Evolutionary conservation across 202 grass and related monocot species (phyloP).

Genomic region (Saccharum hybrid): DNA sequence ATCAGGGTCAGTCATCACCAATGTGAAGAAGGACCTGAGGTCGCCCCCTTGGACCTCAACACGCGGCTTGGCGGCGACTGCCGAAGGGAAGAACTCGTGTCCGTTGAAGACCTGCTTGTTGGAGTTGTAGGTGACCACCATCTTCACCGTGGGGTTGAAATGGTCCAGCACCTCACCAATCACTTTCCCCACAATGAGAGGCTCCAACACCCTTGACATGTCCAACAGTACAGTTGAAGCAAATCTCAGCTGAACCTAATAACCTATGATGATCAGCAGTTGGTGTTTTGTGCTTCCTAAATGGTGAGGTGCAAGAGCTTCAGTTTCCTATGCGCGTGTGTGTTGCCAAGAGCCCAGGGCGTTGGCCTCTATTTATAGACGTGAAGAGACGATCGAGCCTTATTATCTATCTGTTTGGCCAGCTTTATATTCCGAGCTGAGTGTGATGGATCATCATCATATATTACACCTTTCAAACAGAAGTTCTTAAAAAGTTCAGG

Average conservation of each 20-base stretch:
- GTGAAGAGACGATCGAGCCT: constrained; percentile 21
- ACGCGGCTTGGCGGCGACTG: constrained; percentile 62
- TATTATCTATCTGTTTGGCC: constrained; percentile 34
- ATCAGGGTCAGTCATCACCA: constrained; percentile 99
- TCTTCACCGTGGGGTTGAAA: constrained; percentile 79
- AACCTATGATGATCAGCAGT: neutral
- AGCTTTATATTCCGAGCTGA: constrained; percentile 30
- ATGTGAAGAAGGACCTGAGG: constrained; percentile 83
- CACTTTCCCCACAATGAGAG: constrained; percentile 83
- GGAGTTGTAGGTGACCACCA: constrained; percentile 72
- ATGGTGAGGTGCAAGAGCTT: constrained; percentile 18
- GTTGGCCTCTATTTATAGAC: constrained; percentile 51
- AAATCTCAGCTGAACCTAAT: constrained; percentile 5
- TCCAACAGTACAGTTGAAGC: neutral
- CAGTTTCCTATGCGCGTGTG: neutral
- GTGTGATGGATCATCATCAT: constrained; percentile 34
- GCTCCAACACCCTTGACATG: constrained; percentile 76
- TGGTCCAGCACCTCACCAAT: constrained; percentile 86
- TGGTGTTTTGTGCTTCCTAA: constrained; percentile 13
- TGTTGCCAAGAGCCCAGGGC: constrained; percentile 26
- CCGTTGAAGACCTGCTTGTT: constrained; percentile 93
- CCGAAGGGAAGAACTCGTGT: constrained; percentile 90
- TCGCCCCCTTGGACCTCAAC: constrained; percentile 83
- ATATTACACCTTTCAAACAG: constrained; percentile 39
- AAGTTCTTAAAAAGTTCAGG: constrained; percentile 32